Evolutionary conservation across 306 rosid genomes (phyloP).

Genomic region (Lathyrus aphaca): DNA sequence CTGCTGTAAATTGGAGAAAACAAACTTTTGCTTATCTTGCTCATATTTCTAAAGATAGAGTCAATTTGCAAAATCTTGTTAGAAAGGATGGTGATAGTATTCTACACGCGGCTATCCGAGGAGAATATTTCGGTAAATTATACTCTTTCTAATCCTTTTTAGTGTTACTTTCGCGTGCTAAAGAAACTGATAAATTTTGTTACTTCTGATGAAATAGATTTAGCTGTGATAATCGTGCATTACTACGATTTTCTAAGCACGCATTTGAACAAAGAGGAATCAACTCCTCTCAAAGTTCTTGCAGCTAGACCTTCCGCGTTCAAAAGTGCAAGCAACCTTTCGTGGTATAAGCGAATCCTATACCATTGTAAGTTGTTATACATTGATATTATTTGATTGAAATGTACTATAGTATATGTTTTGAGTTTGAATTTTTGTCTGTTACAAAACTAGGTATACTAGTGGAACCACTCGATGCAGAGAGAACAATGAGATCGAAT

Average conservation of each 20-base stretch:
- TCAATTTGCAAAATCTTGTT: conserved; percentile 8
- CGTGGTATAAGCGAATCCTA: conserved; percentile 34
- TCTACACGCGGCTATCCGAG: conserved; percentile 36
- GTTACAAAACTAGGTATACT: conserved; percentile 28
- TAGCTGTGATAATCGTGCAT: conserved; percentile 38
- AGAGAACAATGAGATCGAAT: conserved; percentile 7
- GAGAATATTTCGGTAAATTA: conserved; percentile 39
- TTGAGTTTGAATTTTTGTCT: background rate
- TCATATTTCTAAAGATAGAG: background rate
- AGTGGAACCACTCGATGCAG: conserved; percentile 29
- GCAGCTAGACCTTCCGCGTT: conserved; percentile 39
- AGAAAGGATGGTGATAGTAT: conserved; percentile 36
- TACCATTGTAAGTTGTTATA: conserved; percentile 30
- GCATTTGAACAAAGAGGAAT: conserved; percentile 8
- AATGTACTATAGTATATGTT: background rate
- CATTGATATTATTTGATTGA: background rate
- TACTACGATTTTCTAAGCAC: conserved; percentile 23
- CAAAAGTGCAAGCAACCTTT: conserved; percentile 32
- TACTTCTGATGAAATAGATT: conserved; percentile 30
- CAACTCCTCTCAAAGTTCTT: conserved; percentile 41
- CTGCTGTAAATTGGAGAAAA: conserved; percentile 35
- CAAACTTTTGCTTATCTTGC: conserved; percentile 33
- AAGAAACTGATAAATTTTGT: background rate
- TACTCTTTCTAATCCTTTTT: background rate
- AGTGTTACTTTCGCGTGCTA: background rate